These are phyloP conservation scores for Pneumocystis jirovecii DNA, from an alignment of 1,139 yeast species.

Conservation along the genomic window DNA sequence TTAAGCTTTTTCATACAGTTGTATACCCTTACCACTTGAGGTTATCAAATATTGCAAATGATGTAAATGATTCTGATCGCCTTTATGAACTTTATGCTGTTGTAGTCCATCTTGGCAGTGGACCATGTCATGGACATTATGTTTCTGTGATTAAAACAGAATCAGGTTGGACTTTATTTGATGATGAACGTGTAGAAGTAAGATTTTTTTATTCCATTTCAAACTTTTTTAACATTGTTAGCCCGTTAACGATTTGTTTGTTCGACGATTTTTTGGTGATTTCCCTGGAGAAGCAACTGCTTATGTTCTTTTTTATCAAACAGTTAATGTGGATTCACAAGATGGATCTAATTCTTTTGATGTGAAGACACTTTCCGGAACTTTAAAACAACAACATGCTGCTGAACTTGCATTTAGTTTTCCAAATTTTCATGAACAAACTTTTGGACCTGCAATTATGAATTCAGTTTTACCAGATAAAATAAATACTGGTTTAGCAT, in stretches of 20 bases:
- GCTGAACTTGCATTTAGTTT: neutral
- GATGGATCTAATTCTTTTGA: neutral
- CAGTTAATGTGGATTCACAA: constrained; percentile 8
- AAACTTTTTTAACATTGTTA: neutral
- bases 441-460: neutral
- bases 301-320: constrained; percentile 65
- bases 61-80: constrained; percentile 33
- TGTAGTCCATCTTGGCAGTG: constrained; percentile 91
- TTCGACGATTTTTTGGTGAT: constrained; percentile 77
- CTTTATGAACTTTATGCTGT: constrained; percentile 72
- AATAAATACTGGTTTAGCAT: neutral
- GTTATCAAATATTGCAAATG: constrained; percentile 60
- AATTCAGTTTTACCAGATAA: neutral
- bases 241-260: constrained; percentile 68
- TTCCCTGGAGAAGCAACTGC: constrained; percentile 84
- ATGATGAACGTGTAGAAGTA: constrained; percentile 79
- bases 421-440: neutral
- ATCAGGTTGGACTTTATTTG: constrained; percentile 80
- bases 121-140: constrained; percentile 95
- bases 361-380: neutral
- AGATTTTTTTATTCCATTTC: neutral
- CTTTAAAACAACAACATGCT: neutral
- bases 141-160: constrained; percentile 72
- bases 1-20: constrained; percentile 73
- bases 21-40: constrained; percentile 63